Base-by-base conservation (phyloP, 805 yeast species). In the Danielozyma ontarioensis region DNA sequence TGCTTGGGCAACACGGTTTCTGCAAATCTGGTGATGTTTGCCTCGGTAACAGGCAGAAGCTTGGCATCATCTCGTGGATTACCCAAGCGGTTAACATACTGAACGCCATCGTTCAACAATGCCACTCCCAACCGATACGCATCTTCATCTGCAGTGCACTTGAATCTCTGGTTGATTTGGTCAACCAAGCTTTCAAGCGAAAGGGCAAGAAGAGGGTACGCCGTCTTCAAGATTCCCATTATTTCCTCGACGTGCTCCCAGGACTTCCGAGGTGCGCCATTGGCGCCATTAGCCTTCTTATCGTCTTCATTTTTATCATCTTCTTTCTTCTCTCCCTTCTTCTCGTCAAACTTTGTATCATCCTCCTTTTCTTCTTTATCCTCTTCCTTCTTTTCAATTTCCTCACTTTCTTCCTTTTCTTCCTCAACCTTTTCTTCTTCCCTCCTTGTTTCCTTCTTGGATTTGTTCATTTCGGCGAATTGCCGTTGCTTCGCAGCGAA, bases 101-200 rank as follows among this genome's bases (percentile, higher is more conserved):
- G 95, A 17, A 93, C 82, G 28, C 96, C 97, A 61, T 93, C 99
- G 50, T 87, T 87, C 41, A 93, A 71, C 36, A 93, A 62, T 0
- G 97, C 98, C 41, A 88, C 87, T 31, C 95, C 89, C 35, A 93
- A 69, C 44, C 99, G 70, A 58, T 93, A 94, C 1, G 96, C 90
- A 58, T 93, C 98, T 50, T 90, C 98, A 56, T 93, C 98, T 1
- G 93, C 85, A 28, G 84, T 83, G 24, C 95, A 81, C 59, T 90
- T 93, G 70, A 93, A 90, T 35, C 97, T 70, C 54, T 88, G 96
- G 50, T 81, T 82, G 35, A 93, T 86, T 64, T 94, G 98, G 50
- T 94, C 97, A 18, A 93, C 97, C 34, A 94, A 64, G 0, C 97
- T 87, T 58, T 93, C 99, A 42, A 94, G 70, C 0, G 97, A 87